Conservation (phyloP, 805 yeast species). For the Isabelozyma heimii region DNA sequence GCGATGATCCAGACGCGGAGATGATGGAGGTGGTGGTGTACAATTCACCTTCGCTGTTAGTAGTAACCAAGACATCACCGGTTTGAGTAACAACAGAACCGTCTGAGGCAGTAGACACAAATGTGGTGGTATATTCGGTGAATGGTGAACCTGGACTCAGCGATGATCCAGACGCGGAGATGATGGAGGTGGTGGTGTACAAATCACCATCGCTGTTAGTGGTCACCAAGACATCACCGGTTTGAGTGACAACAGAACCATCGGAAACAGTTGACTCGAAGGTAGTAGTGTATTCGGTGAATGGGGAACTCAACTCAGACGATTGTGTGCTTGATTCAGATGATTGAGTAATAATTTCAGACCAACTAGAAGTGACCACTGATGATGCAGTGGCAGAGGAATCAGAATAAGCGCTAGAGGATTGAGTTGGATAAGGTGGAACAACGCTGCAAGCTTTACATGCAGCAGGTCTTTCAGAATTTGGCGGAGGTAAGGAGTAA, state of each 20-base stretch:
- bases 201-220: background rate
- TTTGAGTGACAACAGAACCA: background rate
- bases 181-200: background rate
- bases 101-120: no score
- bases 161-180: background rate
- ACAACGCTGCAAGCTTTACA: slow-evolving; percentile 2
- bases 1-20: no score
- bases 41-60: no score
- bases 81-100: no score
- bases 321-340: no score
- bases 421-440: background rate
- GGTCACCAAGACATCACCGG: background rate
- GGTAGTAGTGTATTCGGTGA: background rate
- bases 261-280: background rate
- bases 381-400: background rate
- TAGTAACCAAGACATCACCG: no score
- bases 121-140: slow-evolving; percentile 12
- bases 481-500: slow-evolving; percentile 1
- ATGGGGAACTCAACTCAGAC: background rate
- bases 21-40: no score
- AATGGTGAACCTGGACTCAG: background rate
- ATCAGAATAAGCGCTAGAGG: background rate
- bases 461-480: background rate
- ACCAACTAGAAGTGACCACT: background rate
- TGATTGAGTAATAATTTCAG: background rate